Base-by-base conservation (phyloP, 2,329 filamentous ascomycete species). In the Phialocephala subalpina region DNA sequence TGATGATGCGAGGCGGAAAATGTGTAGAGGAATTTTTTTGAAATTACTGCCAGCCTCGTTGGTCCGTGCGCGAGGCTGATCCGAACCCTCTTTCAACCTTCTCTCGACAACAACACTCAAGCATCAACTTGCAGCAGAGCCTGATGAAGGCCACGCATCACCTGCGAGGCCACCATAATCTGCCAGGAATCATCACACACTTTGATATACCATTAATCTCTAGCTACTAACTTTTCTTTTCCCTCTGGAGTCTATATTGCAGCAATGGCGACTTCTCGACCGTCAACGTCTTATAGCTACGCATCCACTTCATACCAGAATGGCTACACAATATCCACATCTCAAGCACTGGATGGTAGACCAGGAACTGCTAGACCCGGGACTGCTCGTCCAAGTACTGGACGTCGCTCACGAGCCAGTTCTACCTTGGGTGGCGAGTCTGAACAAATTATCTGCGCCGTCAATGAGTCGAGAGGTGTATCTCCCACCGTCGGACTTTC, bases 381-480 rank as follows among this genome's bases (percentile, higher is more conserved):
- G n/a, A 78, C 75, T 57, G 72, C 66, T 55, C 73, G 70, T 5
- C 71, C 73, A 57, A 66, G 77, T 47, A 78, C 73, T 40, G 69
- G 74, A 16, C 64, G 72, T 40, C 70, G 74, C 38, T 65, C 65
- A 36, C 67, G 73, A 63, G 73, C 73, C 42, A 68, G 70, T 52
- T 75, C 74, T 36, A 63, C 63, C 14, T 67, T 77, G 33, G 78
- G 80, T 8, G 80, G 79, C 14, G 86, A 87, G 36, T 77, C 80
- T 27, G 90, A 95, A 73, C 88, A 91, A 67, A 88, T 97, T 62
- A 83, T 97, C n/a, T 98, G 95, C 78, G 94, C 95, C 3, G 80
- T 97, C 58, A 92, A 89, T 73, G 94, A 97, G 77, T 93, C 92
- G 52, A 90, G 94, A n/a, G 93, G 93, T 5, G 87, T 97, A 4